Evolutionary conservation across 768 basidiomycete species (phyloP).

Genomic region (Naganishia vaughanmartiniae): DNA sequence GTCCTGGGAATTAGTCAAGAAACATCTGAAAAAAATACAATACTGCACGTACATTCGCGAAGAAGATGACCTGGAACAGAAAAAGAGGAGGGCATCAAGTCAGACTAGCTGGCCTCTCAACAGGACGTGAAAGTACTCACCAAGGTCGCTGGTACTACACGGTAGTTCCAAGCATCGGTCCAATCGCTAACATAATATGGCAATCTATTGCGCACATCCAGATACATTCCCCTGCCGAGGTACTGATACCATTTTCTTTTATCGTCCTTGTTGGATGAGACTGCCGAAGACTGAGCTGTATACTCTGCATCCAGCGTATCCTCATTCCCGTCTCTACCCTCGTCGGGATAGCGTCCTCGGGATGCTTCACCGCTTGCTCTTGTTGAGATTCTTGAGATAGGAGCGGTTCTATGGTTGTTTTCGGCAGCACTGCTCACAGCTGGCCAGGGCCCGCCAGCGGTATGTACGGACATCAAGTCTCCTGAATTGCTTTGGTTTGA

Average conservation of each 20-base stretch:
- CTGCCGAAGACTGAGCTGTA: neutral
- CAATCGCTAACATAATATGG: constrained; percentile 85
- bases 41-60: constrained; percentile 35
- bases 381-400: neutral
- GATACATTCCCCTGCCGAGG: constrained; percentile 60
- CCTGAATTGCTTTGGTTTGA: neutral
- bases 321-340: neutral
- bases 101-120: neutral
- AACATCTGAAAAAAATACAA: neutral
- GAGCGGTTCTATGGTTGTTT: neutral
- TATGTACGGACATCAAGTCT: constrained; percentile 8
- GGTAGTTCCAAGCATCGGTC: constrained; percentile 87
- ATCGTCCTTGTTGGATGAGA: neutral
- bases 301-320: neutral
- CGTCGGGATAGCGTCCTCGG: neutral
- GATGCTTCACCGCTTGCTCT: neutral
- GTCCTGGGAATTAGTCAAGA: neutral
- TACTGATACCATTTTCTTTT: constrained; percentile 23
- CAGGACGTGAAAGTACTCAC: constrained; percentile 75
- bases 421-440: neutral
- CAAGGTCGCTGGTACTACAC: constrained; percentile 80
- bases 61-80: constrained; percentile 39
- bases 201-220: constrained; percentile 67
- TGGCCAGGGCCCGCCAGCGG: neutral
- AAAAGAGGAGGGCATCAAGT: neutral